Base-by-base conservation (phyloP, 106 monocot species). In the Dendrobium officinale region DNA sequence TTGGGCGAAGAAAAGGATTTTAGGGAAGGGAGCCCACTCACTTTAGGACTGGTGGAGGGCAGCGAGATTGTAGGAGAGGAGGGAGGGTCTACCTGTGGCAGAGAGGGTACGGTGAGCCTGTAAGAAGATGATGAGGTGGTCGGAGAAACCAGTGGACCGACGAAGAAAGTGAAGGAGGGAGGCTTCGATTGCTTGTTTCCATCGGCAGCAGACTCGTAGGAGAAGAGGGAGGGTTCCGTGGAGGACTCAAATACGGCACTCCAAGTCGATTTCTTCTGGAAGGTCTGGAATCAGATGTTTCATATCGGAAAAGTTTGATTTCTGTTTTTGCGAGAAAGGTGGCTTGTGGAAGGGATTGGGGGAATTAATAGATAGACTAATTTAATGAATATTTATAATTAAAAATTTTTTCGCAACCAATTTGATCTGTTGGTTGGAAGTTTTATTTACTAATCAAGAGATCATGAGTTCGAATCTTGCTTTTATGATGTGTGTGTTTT, bases 201-300 rank as follows among this genome's bases (percentile, higher is more conserved):
- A 92, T 15, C 40, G 77, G 66, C 61, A 70, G 87, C 83, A 86
- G 45, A 92, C 92, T 29, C 78, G 0, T 37, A 2, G 3, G 3
- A 3, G 37, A 37, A 37, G 37, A 2, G 37, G 37, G 3, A 37
- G 37, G 27, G 55, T 42, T n/a, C 72, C 19, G 80, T 75, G 86
- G 0, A 81, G 85, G 31, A 89, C 67, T 47, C 92, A 87, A 37
- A 82, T 24, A 26, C 89, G 83, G 80, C 92, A 89, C 58, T 92
- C 86, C n/a, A 83, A 59, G 13, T 87, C 91, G 5, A 92, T 58
- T 49, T 92, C 91, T 29, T 87, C 87, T n/a, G 92, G 92, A 6
- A 92, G 33, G 3, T 89, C 92, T 0, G 89, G 89, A 19, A 92
- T 92, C 43, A 91, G 74, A n/a, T 75, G 4, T n/a, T 66, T 26